These are phyloP conservation scores for Pichia sp. DNA, from an alignment of 1,139 yeast species.

Conservation along the genomic window DNA sequence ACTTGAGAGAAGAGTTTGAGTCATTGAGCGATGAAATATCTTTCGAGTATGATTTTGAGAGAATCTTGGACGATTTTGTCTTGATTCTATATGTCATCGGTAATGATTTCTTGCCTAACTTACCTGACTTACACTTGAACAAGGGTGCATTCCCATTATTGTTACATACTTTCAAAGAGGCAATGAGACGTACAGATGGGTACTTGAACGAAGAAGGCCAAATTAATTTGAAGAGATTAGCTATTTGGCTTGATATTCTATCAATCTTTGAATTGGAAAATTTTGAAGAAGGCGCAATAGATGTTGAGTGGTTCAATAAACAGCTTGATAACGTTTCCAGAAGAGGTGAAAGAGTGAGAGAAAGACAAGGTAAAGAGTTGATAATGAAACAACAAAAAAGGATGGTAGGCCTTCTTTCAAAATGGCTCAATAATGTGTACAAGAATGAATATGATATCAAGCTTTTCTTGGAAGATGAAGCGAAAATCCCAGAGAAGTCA, in stretches of 20 bases:
- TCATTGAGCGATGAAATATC: conserved; percentile 52
- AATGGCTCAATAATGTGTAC: conserved; percentile 54
- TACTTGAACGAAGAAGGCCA: conserved; percentile 79
- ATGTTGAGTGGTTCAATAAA: conserved; percentile 86
- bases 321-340: conserved; percentile 75
- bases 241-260: conserved; percentile 63
- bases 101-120: conserved; percentile 96
- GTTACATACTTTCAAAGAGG: conserved; percentile 78
- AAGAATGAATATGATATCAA: conserved; percentile 25
- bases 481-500: conserved; percentile 40
- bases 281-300: conserved; percentile 75
- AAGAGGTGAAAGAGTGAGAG: conserved; percentile 62
- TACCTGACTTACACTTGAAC: conserved; percentile 88
- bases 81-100: conserved; percentile 92
- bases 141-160: conserved; percentile 94
- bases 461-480: conserved; percentile 33
- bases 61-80: conserved; percentile 87
- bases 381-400: conserved; percentile 70
- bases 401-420: conserved; percentile 51
- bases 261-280: conserved; percentile 72
- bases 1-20: conserved; percentile 76
- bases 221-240: conserved; percentile 67
- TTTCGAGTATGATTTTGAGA: conserved; percentile 80
- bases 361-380: conserved; percentile 56
- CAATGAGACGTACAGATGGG: conserved; percentile 69